Evolutionary conservation across 257 asterid genomes (phyloP).

Genomic region (Solanum dulcamara): DNA sequence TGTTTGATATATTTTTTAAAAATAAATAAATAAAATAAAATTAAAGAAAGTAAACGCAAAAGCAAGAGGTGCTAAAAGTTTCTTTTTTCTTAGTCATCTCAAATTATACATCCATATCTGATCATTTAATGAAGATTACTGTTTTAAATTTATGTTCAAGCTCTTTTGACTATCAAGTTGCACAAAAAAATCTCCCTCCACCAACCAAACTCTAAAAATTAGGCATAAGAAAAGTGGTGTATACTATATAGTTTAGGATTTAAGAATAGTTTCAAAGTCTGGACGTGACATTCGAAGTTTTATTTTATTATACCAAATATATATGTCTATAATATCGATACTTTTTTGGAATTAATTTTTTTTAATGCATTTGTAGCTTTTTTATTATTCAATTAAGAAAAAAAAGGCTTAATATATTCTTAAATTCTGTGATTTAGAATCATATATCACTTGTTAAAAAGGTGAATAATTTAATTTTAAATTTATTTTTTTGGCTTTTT

Average conservation of each 20-base stretch:
- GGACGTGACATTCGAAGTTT: not conserved
- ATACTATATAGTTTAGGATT: not conserved
- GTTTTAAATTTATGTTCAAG: too few relatives aligned
- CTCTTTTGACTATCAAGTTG: not conserved
- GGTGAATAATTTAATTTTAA: not conserved
- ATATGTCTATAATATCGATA: not conserved
- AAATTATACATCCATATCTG: not conserved
- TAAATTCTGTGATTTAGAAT: not conserved
- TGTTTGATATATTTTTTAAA: too few relatives aligned
- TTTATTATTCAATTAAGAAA: not conserved
- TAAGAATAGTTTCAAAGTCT: not conserved
- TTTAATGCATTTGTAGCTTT: not conserved
- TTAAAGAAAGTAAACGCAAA: not conserved
- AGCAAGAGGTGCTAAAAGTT: not conserved
- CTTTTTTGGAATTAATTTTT: not conserved
- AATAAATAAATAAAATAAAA: too few relatives aligned
- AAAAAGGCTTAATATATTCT: too few relatives aligned
- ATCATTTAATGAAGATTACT: not conserved
- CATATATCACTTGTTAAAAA: too few relatives aligned
- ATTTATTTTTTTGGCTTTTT: too few relatives aligned
- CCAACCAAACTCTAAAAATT: not conserved
- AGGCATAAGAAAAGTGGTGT: not conserved
- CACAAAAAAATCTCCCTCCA: not conserved
- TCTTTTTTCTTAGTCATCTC: not conserved
- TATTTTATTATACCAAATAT: not conserved